A percentile compares a stretch with the other conserved stretches of the same genome.
phyloP scores from a whole-genome alignment of 352 stramenopile species.

The Achlya hypogyna region DNA sequence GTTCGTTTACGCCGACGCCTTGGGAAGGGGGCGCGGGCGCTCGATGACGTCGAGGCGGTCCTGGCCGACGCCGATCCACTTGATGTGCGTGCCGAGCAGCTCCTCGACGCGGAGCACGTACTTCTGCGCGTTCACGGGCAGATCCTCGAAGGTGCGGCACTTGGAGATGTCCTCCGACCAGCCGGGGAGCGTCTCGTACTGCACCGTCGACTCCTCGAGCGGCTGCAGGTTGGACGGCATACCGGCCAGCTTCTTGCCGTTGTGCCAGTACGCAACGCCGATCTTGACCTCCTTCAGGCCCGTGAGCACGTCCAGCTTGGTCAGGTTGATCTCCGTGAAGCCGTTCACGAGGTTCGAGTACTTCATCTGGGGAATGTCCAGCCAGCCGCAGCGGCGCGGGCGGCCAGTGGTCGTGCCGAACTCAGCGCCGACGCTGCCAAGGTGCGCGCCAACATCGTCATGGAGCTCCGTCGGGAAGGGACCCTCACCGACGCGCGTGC shows the following conservation, averaged over 20 bases:
- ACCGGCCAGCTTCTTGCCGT: slow-evolving; percentile 88
- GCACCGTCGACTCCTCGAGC: slow-evolving; percentile 89
- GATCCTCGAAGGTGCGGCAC: slow-evolving; percentile 93
- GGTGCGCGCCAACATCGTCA: slow-evolving; percentile 85
- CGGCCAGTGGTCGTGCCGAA: slow-evolving; percentile 97
- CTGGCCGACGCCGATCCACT: slow-evolving; percentile 97
- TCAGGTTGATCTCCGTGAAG: slow-evolving; percentile 97
- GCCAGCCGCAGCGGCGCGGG: slow-evolving; percentile 96
- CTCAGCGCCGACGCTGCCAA: slow-evolving; percentile 91
- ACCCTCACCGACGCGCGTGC: slow-evolving; percentile 96
- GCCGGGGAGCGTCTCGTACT: slow-evolving; percentile 90
- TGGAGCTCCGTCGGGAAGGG: slow-evolving; percentile 98
- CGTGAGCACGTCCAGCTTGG: slow-evolving; percentile 98
- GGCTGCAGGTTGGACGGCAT: slow-evolving; percentile 94
- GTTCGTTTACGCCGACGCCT: neutral
- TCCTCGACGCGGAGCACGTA: slow-evolving; percentile 97
- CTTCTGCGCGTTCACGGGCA: slow-evolving; percentile 90
- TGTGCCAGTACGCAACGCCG: slow-evolving; percentile 92
- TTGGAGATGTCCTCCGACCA: slow-evolving; percentile 97
- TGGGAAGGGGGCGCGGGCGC: slow-evolving; percentile 45
- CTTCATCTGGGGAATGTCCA: slow-evolving; percentile 95
- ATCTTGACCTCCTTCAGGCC: slow-evolving; percentile 94
- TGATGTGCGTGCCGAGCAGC: slow-evolving; percentile 92
- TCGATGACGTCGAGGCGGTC: slow-evolving; percentile 94
- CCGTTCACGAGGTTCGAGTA: slow-evolving; percentile 92